Evolutionary conservation across 2,329 filamentous ascomycete genomes (phyloP), one percentile per base, ranked within the genome.

Genomic region (Sporothrix sp.): DNA sequence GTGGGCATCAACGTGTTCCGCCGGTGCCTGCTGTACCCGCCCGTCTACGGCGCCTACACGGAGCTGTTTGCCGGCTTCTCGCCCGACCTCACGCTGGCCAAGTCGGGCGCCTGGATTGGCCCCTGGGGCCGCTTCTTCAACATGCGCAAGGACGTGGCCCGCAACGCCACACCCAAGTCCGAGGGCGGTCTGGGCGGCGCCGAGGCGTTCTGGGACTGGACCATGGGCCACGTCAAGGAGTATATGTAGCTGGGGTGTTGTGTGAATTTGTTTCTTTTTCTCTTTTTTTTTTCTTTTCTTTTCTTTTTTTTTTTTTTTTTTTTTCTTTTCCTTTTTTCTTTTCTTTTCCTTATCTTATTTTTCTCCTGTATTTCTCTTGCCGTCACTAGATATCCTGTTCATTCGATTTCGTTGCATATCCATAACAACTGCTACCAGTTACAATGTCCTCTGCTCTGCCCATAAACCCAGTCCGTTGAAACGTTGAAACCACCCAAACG

Each of bases 161-260:
- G 55, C 2, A 61, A 60, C 2, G 58, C 58, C n/a, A 62, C 65
- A 52, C 50, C 60, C 2, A 58, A 62, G 45, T 58, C 58, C 1
- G 67, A 71, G 39, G 68, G 68, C 2, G 69, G 69, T 2, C 65
- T 59, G 4, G 68, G 67, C 2, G 59, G 58, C 16, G 65, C 60
- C 1, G 57, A 62, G 46, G 61, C 62, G 42, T 71, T 71, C 43
- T 72, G 67, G 68, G 58, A 65, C 4, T 72, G 69, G 70, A 64
- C 61, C 1, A 63, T 70, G 50, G 62, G 64, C 14, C 67, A 71
- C 33, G 57, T 69, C 16, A 61, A 62, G 30, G 50, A 56, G n/a
- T 60, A 57, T 28, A 39, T 57, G 25, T 61, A 23, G 27, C 9
- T 9, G 27, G 27, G 9, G 1, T 36, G 27, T 18, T 8, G 6